Percentiles rank a stretch among this genome's conserved stretches.
Conservation (phyloP, 2,329 filamentous ascomycete genomes). For the Botrytis cinerea region DNA sequence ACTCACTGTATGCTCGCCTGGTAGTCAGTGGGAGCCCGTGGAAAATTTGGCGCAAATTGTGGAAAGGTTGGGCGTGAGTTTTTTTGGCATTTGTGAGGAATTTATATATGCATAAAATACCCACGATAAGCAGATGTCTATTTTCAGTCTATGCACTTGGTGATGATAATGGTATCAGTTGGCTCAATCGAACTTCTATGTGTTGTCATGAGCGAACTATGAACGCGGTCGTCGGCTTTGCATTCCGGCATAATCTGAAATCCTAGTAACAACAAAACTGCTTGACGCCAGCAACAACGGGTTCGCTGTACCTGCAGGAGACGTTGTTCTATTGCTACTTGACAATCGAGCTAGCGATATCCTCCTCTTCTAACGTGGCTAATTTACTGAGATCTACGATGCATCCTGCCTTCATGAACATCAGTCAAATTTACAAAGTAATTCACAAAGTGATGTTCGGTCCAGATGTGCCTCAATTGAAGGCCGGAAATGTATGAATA, state of each 20-base stretch:
- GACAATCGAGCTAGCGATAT: constrained; percentile 3
- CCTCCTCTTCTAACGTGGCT: neutral
- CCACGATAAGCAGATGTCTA: neutral
- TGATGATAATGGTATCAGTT: neutral
- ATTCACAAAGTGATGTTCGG: neutral
- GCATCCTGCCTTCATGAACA: neutral
- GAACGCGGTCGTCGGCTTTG: neutral
- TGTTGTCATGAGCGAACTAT: neutral
- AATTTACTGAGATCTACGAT: neutral
- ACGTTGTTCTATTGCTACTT: neutral
- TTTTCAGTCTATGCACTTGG: neutral
- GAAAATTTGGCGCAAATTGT: constrained; percentile 16
- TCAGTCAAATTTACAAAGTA: neutral
- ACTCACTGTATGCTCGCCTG: neutral
- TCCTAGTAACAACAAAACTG: neutral
- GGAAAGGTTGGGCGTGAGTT: constrained; percentile 2
- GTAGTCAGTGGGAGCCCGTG: constrained; percentile 3
- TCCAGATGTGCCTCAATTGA: neutral
- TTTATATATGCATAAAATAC: neutral
- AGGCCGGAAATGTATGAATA: neutral
- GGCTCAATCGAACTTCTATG: neutral
- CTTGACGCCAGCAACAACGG: neutral
- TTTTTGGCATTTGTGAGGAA: neutral
- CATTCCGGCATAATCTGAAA: neutral
- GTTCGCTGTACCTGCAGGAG: constrained; percentile 10